Base-by-base conservation (phyloP, 2,329 filamentous ascomycete species). In the Epichloe scottii region DNA sequence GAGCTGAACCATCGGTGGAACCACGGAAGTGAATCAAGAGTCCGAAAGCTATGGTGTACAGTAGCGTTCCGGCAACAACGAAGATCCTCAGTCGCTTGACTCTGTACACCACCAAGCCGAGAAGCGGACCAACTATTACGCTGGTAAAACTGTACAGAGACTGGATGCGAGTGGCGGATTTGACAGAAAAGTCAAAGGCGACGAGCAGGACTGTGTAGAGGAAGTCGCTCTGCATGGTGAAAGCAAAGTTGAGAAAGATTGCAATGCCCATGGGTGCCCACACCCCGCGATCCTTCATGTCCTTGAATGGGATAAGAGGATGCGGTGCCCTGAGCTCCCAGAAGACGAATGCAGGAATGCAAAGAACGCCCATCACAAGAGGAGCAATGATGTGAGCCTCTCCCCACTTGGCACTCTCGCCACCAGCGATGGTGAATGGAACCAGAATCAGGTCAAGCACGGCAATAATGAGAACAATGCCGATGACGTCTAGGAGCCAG, bases 361-460 rank as follows among this genome's bases (percentile, higher is more conserved):
- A 74, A 0, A 79, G 54, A 12, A 75, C 64, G 0, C 85, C 84
- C 23, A 85, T 60, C 3, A 81, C 71, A 30, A 75, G 67, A 68
- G 84, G 77, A 30, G 67, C 64, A 49, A 82, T 71, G 56, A 82
- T 75, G 45, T 72, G 65, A 41, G 68, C 65, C 12, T 72, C 73
- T 37, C 64, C 63, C 75, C 75, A 81, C 5, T 69, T 68, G 43
- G 70, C 59, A 42, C 67, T 65, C 14, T 73, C 68, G 47, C 62
- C 58, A 5, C 63, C 56, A 45, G 75, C 71, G 15, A 87, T 67
- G 15, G 74, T 83, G 60, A 87, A 78, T 0, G 84, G 81, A 1
- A 87, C 70, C 14, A 87, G 67, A 56, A 87, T 78, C 15, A 84
- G 62, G 0, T 74, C 70, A 33, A 83, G 71, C 0, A 78, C 81